Evolutionary conservation across 495 filamentous ascomycete species (phyloP).

Genomic region (Penicillium macrosclerotiorum): DNA sequence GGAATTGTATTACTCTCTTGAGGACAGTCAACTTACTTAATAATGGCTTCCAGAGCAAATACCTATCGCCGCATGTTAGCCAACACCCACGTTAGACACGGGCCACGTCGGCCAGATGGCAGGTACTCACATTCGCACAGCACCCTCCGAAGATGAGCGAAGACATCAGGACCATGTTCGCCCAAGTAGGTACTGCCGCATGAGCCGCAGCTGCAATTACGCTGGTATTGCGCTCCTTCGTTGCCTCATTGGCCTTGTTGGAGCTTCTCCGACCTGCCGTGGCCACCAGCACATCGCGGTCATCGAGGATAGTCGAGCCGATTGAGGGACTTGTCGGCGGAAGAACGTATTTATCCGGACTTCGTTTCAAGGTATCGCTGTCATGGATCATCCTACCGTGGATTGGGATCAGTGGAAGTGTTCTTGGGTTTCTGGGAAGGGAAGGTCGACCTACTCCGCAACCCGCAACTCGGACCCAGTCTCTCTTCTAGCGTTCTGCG

Average conservation of each 20-base stretch:
- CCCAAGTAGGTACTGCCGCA: slow-evolving; percentile 62
- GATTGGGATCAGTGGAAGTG: background rate
- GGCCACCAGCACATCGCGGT: background rate
- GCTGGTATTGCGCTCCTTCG: no score
- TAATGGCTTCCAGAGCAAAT: slow-evolving; percentile 91
- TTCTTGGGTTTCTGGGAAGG: background rate
- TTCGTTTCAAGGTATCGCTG: slow-evolving; percentile 12
- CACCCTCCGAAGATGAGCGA: slow-evolving; percentile 93
- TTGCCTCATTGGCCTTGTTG: slow-evolving; percentile 52
- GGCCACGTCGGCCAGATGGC: background rate
- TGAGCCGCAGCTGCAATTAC: slow-evolving; percentile 40
- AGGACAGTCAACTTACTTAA: slow-evolving; percentile 65
- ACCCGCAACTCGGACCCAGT: background rate
- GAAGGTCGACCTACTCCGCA: background rate
- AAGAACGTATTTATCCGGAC: slow-evolving; percentile 5
- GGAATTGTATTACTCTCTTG: background rate
- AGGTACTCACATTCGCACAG: slow-evolving; percentile 81
- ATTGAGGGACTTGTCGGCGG: background rate
- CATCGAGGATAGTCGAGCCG: background rate
- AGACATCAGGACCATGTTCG: slow-evolving; percentile 69
- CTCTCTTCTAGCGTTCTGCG: no score
- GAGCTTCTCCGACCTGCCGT: background rate
- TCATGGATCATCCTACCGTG: slow-evolving; percentile 25
- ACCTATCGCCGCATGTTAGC: slow-evolving; percentile 51
- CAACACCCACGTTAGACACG: background rate